Evolutionary conservation across 441 rosid species (phyloP).

Genomic region (Populus hybrid): DNA sequence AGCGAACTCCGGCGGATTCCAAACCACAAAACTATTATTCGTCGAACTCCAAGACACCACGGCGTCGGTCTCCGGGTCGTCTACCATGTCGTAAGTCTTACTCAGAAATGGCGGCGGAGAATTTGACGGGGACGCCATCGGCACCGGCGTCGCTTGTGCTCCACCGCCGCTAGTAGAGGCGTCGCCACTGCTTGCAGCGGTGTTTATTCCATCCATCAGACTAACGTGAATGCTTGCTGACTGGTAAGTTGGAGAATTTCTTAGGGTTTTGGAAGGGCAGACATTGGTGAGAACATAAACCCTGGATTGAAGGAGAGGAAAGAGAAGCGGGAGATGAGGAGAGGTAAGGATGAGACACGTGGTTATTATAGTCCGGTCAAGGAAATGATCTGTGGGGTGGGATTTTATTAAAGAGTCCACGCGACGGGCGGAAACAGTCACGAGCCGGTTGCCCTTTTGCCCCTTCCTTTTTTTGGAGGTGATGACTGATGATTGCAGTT

Average conservation of each 20-base stretch:
- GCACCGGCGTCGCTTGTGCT: slow-evolving; percentile 36
- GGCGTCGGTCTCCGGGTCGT: slow-evolving; percentile 66
- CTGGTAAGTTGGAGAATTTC: background rate
- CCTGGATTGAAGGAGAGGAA: slow-evolving; percentile 11
- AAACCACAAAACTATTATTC: slow-evolving; percentile 82
- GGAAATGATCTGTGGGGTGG: background rate
- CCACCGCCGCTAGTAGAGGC: slow-evolving; percentile 33
- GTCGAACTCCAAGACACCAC: slow-evolving; percentile 76
- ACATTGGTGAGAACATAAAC: slow-evolving; percentile 8
- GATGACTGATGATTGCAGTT: background rate
- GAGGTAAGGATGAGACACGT: background rate
- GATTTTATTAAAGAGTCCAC: background rate
- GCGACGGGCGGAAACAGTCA: slow-evolving; percentile 12
- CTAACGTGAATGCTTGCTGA: background rate
- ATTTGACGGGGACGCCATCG: slow-evolving; percentile 49
- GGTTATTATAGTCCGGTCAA: slow-evolving; percentile 18
- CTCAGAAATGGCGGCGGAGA: slow-evolving; percentile 89
- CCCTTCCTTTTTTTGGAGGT: background rate
- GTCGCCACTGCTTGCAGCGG: slow-evolving; percentile 24
- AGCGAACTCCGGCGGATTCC: slow-evolving; percentile 91
- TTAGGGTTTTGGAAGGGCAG: slow-evolving; percentile 19
- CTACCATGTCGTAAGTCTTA: slow-evolving; percentile 96
- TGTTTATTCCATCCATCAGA: slow-evolving; percentile 42
- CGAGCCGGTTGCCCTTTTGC: slow-evolving; percentile 10
- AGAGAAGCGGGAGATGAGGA: background rate